Evolutionary conservation across 352 stramenopile species (phyloP).

Genomic region (Phytophthora aleatoria): DNA sequence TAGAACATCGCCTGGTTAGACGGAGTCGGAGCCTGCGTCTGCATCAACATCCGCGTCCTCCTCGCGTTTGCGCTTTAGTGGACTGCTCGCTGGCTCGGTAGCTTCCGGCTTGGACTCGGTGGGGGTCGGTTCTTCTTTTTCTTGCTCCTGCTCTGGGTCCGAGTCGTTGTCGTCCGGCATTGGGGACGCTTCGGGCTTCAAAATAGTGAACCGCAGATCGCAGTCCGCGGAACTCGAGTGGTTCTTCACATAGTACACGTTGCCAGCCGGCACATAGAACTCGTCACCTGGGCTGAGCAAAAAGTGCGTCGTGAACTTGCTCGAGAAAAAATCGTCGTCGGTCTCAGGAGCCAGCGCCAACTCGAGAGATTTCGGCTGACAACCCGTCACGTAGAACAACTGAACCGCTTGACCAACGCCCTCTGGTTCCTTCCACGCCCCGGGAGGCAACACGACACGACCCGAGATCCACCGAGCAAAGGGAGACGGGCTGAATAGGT

Average conservation of each 20-base stretch:
- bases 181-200: slow-evolving; percentile 68
- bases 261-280: slow-evolving; percentile 96
- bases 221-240: slow-evolving; percentile 88
- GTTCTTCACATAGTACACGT: slow-evolving; percentile 97
- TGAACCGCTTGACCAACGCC: slow-evolving; percentile 93
- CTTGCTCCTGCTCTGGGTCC: slow-evolving; percentile 23
- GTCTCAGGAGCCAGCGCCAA: slow-evolving; percentile 70
- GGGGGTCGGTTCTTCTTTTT: slow-evolving; percentile 1
- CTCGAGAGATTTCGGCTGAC: slow-evolving; percentile 85
- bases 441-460: slow-evolving; percentile 90
- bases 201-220: slow-evolving; percentile 95
- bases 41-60: slow-evolving; percentile 21
- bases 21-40: slow-evolving; percentile 24
- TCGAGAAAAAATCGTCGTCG: slow-evolving; percentile 88
- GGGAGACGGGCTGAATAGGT: slow-evolving; percentile 62
- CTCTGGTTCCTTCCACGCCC: slow-evolving; percentile 96
- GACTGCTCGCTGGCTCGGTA: slow-evolving; percentile 13
- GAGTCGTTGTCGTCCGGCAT: slow-evolving; percentile 27
- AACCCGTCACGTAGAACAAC: slow-evolving; percentile 93
- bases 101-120: slow-evolving; percentile 16
- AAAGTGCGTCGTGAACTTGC: slow-evolving; percentile 92
- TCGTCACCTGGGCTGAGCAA: slow-evolving; percentile 94
- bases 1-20: slow-evolving; percentile 16
- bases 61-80: slow-evolving; percentile 36
- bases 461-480: slow-evolving; percentile 92